Evolutionary conservation across 441 rosid species (phyloP).

Genomic region (Corymbia citriodora): DNA sequence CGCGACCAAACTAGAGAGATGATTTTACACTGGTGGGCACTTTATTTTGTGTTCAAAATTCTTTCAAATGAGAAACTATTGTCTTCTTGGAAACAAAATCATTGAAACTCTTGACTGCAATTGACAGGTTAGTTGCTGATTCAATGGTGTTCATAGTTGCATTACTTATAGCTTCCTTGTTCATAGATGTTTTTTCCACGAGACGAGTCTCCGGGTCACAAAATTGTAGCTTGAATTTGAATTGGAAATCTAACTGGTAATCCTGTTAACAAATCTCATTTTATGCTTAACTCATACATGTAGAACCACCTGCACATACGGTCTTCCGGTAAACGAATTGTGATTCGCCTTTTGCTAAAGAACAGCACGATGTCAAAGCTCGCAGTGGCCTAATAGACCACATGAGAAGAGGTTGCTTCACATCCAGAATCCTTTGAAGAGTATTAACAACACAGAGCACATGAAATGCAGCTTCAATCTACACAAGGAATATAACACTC

Average conservation of each 20-base stretch:
- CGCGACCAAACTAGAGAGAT: accelerated
- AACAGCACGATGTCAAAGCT: accelerated
- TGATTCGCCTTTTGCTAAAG: not conserved
- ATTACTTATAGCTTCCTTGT: no score
- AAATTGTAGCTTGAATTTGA: no score
- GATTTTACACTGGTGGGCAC: accelerated
- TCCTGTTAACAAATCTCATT: no score
- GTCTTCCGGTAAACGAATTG: not conserved
- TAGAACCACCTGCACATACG: not conserved
- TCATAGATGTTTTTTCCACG: not conserved
- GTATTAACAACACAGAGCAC: not conserved
- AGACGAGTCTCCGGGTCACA: no score
- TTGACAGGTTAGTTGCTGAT: not conserved
- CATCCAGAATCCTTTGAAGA: not conserved
- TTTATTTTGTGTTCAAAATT: accelerated
- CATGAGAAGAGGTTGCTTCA: not conserved
- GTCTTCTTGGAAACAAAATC: not conserved
- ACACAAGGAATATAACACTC: not conserved
- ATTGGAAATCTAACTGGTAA: no score
- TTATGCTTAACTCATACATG: not conserved
- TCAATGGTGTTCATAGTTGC: no score
- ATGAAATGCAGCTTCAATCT: not conserved
- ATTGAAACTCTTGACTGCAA: not conserved
- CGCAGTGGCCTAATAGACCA: not conserved
- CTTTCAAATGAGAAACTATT: not conserved